Evolutionary conservation across 2,329 filamentous ascomycete species (phyloP), one percentile per base, ranked within the genome.

Genomic region (Coniochaeta prunicola): DNA sequence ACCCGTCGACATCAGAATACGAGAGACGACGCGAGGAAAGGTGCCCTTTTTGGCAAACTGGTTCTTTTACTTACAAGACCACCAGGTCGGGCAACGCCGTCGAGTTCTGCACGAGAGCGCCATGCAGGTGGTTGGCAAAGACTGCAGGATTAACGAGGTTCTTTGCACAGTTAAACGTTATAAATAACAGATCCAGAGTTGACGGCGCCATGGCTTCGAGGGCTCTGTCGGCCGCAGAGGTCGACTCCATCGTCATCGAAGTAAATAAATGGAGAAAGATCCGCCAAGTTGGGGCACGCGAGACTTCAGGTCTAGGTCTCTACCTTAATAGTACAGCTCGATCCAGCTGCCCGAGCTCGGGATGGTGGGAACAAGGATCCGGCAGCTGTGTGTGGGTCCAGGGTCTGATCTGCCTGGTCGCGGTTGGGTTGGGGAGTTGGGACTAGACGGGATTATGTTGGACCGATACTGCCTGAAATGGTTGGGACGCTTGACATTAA

Each of bases 91-190:
- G 81, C 63, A 85, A 68, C 53, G 69, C 70, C 3, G 74, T 71
- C 28, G 68, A 66, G 70, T 79, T 78, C 61, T 79, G 71, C 60
- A 70, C 72, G 59, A 94, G 80, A 24, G 79, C 78, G 62, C 73
- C 70, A 68, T 88, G 84, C 64, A 96, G 77, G 67, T 92, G 86
- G 12, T 82, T 75, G 15, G 89, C 86, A 67, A 97, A 91, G 57
- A 84, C 78, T 38, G 85, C 77, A 24, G 86, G 78, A 65, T 92
- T 80, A 67, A 96, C 84, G 9, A 85, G 74, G 58, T 80, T 80
- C 65, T 90, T 89, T 33, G 83, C 93, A 68, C 91, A 96, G 71
- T 97, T 97, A 78, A 94, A 96, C 12, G 92, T 96, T 58, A 96
- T 74, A 62, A 96, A 81, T 67, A 96, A 88, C 59, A 92, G 74